phyloP scores from a whole-genome alignment of 2,329 filamentous ascomycete genomes.

The Diplodia corticola region DNA sequence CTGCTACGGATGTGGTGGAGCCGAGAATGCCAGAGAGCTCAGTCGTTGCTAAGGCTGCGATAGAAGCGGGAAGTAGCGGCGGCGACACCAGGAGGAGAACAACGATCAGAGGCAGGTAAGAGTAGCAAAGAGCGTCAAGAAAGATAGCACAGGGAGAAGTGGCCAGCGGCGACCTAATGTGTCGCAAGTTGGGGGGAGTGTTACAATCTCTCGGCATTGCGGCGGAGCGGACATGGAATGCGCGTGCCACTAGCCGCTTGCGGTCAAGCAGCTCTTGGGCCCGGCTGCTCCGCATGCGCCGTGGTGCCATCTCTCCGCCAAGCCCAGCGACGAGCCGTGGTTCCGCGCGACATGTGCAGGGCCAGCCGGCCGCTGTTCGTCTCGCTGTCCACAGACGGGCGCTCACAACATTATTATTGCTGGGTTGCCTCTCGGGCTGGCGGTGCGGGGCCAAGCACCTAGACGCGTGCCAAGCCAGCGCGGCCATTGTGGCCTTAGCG shows the following conservation, averaged over 20 bases:
- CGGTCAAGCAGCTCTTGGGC: slow-evolving; percentile 10
- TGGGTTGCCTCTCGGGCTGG: neutral
- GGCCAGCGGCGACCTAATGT: neutral
- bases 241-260: slow-evolving; percentile 4
- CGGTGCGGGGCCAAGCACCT: neutral
- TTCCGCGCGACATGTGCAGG: neutral
- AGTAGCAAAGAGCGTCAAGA: slow-evolving; percentile 1
- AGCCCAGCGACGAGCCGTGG: neutral
- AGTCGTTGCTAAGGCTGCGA: neutral
- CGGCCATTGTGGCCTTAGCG: slow-evolving; percentile 6
- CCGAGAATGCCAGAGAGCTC: neutral
- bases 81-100: neutral
- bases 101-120: neutral
- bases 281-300: neutral
- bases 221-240: slow-evolving; percentile 13
- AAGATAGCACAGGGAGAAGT: neutral
- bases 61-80: neutral
- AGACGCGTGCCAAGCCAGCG: neutral
- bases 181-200: slow-evolving; percentile 16
- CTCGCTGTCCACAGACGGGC: neutral
- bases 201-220: slow-evolving; percentile 18
- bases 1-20: neutral
- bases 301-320: neutral
- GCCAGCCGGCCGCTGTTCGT: neutral
- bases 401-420: neutral